Evolutionary conservation across 2,329 filamentous ascomycete genomes (phyloP), one percentile per base, ranked within the genome.

Genomic region (Botrytis galanthina): DNA sequence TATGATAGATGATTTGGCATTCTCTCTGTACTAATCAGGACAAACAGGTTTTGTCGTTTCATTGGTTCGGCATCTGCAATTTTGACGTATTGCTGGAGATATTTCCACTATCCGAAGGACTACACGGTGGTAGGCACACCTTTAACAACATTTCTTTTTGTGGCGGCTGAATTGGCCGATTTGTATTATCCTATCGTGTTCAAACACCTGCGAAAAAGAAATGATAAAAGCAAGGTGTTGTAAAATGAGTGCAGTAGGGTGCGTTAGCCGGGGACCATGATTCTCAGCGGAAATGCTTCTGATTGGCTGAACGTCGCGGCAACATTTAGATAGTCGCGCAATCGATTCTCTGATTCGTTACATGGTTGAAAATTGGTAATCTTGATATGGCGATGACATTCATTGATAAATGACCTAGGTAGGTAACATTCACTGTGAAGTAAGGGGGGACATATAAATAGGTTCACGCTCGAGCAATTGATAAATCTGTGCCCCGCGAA

Each of bases 171-270:
- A 46, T 6, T 46, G 37, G 68, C 68, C n/a, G 59, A 44, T n/a
- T 3, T 71, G 10, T 71, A 29, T 39, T 51, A 71, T 48, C 57
- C 57, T 35, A 32, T 62, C 32, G n/a, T 61, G 29, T 70, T 44
- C 22, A 35, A 35, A n/a, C 32, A 37, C 14, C 35, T 42, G 20
- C 22, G 44, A 16, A 35, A 42, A 7, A 32, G 46, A 10, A n/a
- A 35, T 12, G n/a, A 7, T 18, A 69, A 26, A 20, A 51, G 20
- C n/a, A 32, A 57, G 66, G 35, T 35, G 35, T 14, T 29, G 9
- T 48, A 26, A 39, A 29, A 39, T 57, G 48, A 37, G 42, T n/a
- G 44, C 22, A 67, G 44, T 18, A 69, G 35, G n/a, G 35, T 42
- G 29, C 64, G 32, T 51, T 16, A 32, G 29, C 16, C 14, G 35